A percentile compares a stretch with the other conserved stretches of the same genome.
phyloP scores from a whole-genome alignment of 306 rosid genomes.

The Hippophae rhamnoides region DNA sequence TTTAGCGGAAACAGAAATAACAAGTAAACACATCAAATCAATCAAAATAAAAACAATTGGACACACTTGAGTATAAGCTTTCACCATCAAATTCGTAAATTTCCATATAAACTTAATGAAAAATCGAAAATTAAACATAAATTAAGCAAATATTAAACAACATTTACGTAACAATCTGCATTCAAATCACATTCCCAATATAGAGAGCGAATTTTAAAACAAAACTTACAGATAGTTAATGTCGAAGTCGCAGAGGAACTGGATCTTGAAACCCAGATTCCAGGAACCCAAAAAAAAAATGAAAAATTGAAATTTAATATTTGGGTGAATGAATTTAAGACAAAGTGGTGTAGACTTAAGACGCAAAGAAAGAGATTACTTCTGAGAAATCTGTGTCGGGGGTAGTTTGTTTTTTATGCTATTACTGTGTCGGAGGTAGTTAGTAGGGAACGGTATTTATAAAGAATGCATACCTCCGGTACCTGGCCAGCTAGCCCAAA shows the following conservation, averaged over 20 bases:
- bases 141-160: no score
- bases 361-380: neutral
- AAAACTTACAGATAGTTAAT: constrained; percentile 8
- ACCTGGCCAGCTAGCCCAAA: no score
- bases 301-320: no score
- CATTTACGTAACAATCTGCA: no score
- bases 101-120: constrained; percentile 1
- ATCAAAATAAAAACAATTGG: neutral
- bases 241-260: neutral
- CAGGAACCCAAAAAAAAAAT: neutral
- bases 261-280: constrained; percentile 13
- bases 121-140: neutral
- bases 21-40: neutral
- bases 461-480: no score
- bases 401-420: constrained; percentile 3
- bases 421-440: no score
- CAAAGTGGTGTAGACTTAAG: neutral
- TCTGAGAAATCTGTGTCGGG: neutral
- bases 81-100: constrained; percentile 4
- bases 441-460: no score
- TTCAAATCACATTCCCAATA: no score
- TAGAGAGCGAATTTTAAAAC: neutral
- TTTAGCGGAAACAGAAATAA: neutral
- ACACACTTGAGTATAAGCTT: neutral
- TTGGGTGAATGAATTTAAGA: constrained; percentile 7